Conservation (phyloP, 2,329 filamentous ascomycete species). For the Ceratocystis albifundus region DNA sequence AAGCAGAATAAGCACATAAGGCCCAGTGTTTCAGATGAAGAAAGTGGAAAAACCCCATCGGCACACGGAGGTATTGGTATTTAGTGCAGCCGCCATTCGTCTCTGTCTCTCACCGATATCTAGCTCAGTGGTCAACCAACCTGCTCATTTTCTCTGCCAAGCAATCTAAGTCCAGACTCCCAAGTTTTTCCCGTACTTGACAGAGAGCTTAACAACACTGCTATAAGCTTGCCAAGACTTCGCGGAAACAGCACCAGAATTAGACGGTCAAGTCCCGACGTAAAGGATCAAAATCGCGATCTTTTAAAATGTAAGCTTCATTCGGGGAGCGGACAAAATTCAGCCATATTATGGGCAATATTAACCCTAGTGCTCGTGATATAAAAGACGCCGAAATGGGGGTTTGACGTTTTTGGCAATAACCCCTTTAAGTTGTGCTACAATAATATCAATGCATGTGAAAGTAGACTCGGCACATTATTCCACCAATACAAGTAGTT, state of each 20-base stretch:
- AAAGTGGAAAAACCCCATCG: neutral
- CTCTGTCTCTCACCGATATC: too few species aligned
- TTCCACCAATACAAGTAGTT: neutral
- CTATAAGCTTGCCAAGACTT: neutral
- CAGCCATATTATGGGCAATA: neutral
- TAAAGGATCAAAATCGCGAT: neutral
- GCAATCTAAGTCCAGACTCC: too few species aligned
- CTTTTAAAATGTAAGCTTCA: neutral
- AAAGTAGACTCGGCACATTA: neutral
- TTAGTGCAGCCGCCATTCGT: too few species aligned
- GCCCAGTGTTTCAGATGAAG: neutral
- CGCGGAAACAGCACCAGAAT: neutral
- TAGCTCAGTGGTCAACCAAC: too few species aligned
- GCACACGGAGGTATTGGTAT: neutral
- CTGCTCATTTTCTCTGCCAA: too few species aligned
- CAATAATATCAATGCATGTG: neutral
- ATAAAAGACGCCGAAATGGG: neutral
- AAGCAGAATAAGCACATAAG: neutral
- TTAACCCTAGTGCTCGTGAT: neutral
- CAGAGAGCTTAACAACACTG: too few species aligned
- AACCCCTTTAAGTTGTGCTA: neutral
- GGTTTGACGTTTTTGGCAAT: neutral
- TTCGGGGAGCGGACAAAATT: neutral
- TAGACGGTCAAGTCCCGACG: neutral
- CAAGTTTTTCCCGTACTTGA: too few species aligned